A percentile compares a stretch with the other conserved stretches of the same genome.
Evolutionary conservation across 2,329 filamentous ascomycete genomes (phyloP).

Genomic region (Fusarium redolens): DNA sequence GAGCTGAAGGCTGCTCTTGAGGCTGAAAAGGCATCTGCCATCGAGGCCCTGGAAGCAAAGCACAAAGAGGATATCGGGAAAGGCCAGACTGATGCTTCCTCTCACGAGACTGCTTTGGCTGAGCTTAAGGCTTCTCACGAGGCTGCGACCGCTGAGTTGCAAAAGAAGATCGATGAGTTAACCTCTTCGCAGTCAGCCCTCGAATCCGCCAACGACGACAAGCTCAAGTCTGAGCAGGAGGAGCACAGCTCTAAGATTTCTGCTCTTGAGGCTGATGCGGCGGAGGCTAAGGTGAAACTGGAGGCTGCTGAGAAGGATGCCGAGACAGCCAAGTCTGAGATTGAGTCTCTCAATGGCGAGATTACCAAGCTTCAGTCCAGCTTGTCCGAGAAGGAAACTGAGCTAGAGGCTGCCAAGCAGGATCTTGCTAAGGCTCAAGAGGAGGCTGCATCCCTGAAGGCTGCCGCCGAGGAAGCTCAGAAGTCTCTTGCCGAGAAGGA

Average conservation of each 20-base stretch:
- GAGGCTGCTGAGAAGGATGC: constrained; percentile 60
- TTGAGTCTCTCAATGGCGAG: constrained; percentile 57
- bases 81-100: constrained; percentile 56
- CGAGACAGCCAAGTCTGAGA: constrained; percentile 55
- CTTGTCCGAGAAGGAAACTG: constrained; percentile 57
- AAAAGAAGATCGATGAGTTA: constrained; percentile 67
- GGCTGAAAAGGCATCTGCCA: constrained; percentile 60
- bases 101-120: constrained; percentile 61
- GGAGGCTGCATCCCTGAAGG: constrained; percentile 60
- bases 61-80: constrained; percentile 63
- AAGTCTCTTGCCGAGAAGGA: constrained; percentile 61
- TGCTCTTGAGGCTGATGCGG: constrained; percentile 64
- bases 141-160: constrained; percentile 58
- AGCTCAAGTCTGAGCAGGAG: constrained; percentile 58
- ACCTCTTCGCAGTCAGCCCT: constrained; percentile 59
- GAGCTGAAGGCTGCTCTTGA: constrained; percentile 61
- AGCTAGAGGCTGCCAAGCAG: constrained; percentile 59
- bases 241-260: constrained; percentile 59
- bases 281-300: constrained; percentile 61
- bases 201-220: constrained; percentile 58
- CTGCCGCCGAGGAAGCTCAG: constrained; percentile 60
- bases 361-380: constrained; percentile 54
- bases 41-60: constrained; percentile 64
- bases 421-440: constrained; percentile 56
- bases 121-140: constrained; percentile 65